Conservation (phyloP, 306 rosid genomes). For the Alnus rubra region DNA sequence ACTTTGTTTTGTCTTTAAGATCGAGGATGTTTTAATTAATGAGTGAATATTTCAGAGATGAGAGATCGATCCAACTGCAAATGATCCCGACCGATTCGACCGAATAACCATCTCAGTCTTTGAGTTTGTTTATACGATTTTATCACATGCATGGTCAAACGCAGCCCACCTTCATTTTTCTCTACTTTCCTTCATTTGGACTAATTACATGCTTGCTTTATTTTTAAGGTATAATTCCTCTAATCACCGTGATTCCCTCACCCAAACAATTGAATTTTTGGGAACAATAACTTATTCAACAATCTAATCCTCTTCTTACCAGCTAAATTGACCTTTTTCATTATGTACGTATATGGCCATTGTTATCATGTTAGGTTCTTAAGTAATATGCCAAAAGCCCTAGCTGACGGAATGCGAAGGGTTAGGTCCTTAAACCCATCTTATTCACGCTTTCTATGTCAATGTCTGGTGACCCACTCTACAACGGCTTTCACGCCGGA, state of each 20-base stretch:
- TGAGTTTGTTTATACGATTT: not conserved
- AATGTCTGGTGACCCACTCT: no score
- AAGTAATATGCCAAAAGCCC: no score
- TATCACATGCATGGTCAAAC: not conserved
- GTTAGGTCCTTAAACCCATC: no score
- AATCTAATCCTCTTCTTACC: not conserved
- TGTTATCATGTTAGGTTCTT: no score
- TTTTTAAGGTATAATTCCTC: no score
- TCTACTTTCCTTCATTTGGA: no score
- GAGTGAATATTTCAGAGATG: not conserved
- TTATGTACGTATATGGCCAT: no score
- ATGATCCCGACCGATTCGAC: not conserved
- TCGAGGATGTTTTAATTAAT: not conserved
- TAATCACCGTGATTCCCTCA: not conserved
- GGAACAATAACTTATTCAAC: not conserved
- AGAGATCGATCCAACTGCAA: not conserved
- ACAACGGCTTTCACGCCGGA: no score
- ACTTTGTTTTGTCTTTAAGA: not conserved
- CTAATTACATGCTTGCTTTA: not conserved
- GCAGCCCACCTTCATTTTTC: not conserved
- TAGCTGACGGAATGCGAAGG: no score
- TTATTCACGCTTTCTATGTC: no score
- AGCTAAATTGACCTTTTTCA: not conserved
- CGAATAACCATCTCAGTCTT: not conserved
- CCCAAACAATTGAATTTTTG: not conserved